Evolutionary conservation across 2,329 filamentous ascomycete genomes (phyloP), one percentile per base, ranked within the genome.

Genomic region (Ophiostoma montium): DNA sequence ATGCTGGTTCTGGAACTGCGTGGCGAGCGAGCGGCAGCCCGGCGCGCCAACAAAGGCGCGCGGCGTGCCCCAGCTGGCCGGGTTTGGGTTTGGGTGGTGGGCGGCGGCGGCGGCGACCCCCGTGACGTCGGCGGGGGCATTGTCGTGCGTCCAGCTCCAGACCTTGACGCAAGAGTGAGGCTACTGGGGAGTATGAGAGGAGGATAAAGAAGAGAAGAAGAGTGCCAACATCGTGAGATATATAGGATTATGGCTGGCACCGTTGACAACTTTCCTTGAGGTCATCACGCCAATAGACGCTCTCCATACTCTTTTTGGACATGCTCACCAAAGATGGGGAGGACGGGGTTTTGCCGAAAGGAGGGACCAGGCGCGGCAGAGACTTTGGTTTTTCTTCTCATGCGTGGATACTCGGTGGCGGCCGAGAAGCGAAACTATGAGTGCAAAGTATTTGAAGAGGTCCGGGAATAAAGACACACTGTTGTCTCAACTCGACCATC

Each of bases 51-150:
- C 82, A 18, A 70, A 67, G 12, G 81, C 78, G 3, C 71, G 62
- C 1, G 86, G 84, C 4, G 61, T 68, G 6, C 78, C 81, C 84
- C 85, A 90, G 35, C 59, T 63, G 1, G 65, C 61, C 0, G 85
- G 82, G 51, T 82, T 67, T 0, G 85, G 85, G 1, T 58, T 64
- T n/a, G n/a, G n/a, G n/a, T n/a, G n/a, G n/a, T n/a, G n/a, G 27
- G 69, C 59, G 47, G 53, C 56, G 56, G 52, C 52, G 51, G 69
- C 51, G 27, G 69, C 59, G 47, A 53, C 57, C 56, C 52, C 52
- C 50, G 69, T 51, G 13, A 41, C 38, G 54, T 70, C 60, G 42
- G 48, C 23, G 36, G 69, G 68, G 13, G 58, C 60, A 19, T 45
- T 47, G 42, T 43, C 56, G n/a, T 57, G 55, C 10, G 53, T 52